Evolutionary conservation across 2,329 filamentous ascomycete species (phyloP).

Genomic region (Beauveria caledonica): DNA sequence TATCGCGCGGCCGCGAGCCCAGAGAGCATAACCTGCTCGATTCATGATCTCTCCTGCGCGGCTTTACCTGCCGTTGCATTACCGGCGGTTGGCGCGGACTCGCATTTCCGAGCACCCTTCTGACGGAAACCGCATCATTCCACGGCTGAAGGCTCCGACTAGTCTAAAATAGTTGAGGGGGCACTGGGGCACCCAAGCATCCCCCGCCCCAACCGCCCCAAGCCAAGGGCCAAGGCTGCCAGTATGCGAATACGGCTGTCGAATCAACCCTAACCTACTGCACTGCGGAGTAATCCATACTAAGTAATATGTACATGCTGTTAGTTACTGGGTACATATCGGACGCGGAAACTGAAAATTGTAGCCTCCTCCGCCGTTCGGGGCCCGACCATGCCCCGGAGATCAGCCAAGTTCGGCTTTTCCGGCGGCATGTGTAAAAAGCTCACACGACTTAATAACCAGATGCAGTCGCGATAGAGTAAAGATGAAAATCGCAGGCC

Average conservation of each 20-base stretch:
- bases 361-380: neutral
- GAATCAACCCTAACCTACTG: neutral
- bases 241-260: neutral
- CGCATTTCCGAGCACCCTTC: constrained; percentile 1
- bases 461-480: neutral
- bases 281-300: neutral
- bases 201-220: neutral
- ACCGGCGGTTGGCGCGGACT: neutral
- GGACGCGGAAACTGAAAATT: constrained; percentile 5
- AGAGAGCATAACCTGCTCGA: neutral
- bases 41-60: neutral
- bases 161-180: neutral
- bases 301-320: no score
- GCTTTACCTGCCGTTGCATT: neutral
- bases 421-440: neutral
- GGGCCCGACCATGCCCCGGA: neutral
- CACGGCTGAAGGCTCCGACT: neutral
- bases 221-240: no score
- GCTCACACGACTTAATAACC: neutral
- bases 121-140: neutral
- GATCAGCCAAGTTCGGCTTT: neutral
- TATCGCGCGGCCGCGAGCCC: neutral
- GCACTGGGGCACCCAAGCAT: neutral
- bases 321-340: neutral
- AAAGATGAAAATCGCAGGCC: neutral